A percentile compares a stretch with the other conserved stretches of the same genome.
phyloP scores from a whole-genome alignment of 495 filamentous ascomycete species.

The Parmelia sp. region DNA sequence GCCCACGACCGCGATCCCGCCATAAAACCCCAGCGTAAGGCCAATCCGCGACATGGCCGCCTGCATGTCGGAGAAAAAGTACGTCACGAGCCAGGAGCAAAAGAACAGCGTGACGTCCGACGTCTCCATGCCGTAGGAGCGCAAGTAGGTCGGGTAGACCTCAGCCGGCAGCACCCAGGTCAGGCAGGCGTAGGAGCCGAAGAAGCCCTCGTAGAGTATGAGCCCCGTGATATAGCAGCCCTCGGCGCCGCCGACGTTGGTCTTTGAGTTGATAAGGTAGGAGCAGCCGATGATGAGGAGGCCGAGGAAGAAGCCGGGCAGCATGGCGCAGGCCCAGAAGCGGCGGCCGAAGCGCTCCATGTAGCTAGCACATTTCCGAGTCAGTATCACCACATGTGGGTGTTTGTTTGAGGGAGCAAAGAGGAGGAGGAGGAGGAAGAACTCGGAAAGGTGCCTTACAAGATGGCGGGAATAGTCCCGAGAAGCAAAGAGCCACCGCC shows the following conservation, averaged over 20 bases:
- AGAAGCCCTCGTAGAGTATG: constrained; percentile 56
- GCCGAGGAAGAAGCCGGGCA: constrained; percentile 56
- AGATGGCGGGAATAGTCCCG: constrained; percentile 52
- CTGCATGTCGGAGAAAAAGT: constrained; percentile 57
- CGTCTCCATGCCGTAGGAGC: constrained; percentile 54
- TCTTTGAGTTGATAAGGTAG: constrained; percentile 41
- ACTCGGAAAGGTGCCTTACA: too few relatives aligned
- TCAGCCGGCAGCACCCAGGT: constrained; percentile 58
- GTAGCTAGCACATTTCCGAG: too few relatives aligned
- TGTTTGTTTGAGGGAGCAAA: too few relatives aligned
- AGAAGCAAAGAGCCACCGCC: constrained; percentile 53
- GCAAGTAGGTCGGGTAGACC: constrained; percentile 56
- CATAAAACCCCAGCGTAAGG: constrained; percentile 54
- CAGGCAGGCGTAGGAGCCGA: constrained; percentile 56
- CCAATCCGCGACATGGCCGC: constrained; percentile 50
- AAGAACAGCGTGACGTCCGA: constrained; percentile 52
- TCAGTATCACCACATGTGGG: too few relatives aligned
- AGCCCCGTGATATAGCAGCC: constrained; percentile 52
- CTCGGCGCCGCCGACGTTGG: constrained; percentile 37
- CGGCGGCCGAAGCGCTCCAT: constrained; percentile 57
- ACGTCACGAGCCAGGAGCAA: constrained; percentile 57
- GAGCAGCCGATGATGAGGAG: constrained; percentile 50
- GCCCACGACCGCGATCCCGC: constrained; percentile 51
- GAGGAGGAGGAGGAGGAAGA: too few relatives aligned
- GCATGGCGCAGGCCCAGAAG: constrained; percentile 56